Conservation (phyloP, 768 basidiomycete species). For the Cyclocybe aegerita region DNA sequence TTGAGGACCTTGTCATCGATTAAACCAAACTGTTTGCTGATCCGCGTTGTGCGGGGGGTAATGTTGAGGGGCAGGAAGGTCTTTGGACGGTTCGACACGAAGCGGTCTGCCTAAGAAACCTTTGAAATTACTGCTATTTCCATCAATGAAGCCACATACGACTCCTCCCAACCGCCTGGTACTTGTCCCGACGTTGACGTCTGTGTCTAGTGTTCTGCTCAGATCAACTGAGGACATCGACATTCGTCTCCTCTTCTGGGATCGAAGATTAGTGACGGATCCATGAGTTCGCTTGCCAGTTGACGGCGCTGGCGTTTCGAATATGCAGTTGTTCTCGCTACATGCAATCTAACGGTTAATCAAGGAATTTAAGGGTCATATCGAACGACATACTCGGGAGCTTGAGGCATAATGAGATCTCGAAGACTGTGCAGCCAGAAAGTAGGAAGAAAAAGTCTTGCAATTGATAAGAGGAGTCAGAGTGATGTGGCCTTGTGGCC, state of each 20-base stretch:
- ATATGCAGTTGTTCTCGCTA: slow-evolving; percentile 9
- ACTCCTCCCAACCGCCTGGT: slow-evolving; percentile 12
- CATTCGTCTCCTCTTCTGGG: slow-evolving; percentile 22
- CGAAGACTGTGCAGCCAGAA: no score
- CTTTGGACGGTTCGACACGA: slow-evolving; percentile 54
- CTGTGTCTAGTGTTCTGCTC: slow-evolving; percentile 7
- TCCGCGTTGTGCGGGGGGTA: slow-evolving; percentile 68
- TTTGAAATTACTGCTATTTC: neutral
- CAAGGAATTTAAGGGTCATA: neutral
- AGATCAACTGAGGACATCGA: slow-evolving; percentile 18
- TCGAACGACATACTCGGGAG: neutral
- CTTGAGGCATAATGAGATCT: no score
- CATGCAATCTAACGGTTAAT: neutral
- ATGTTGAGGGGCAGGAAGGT: slow-evolving; percentile 52
- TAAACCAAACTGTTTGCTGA: slow-evolving; percentile 62
- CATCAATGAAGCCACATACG: neutral
- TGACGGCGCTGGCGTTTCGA: slow-evolving; percentile 13
- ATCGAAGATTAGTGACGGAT: slow-evolving; percentile 23
- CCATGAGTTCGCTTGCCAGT: slow-evolving; percentile 16
- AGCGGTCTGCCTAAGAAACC: slow-evolving; percentile 52
- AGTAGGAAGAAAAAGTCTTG: no score
- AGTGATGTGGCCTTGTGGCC: no score
- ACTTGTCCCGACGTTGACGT: slow-evolving; percentile 1
- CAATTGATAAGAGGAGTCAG: no score
- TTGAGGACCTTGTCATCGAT: slow-evolving; percentile 54